phyloP scores from a whole-genome alignment of 129 eudicot species.

The Lactuca sativa region DNA sequence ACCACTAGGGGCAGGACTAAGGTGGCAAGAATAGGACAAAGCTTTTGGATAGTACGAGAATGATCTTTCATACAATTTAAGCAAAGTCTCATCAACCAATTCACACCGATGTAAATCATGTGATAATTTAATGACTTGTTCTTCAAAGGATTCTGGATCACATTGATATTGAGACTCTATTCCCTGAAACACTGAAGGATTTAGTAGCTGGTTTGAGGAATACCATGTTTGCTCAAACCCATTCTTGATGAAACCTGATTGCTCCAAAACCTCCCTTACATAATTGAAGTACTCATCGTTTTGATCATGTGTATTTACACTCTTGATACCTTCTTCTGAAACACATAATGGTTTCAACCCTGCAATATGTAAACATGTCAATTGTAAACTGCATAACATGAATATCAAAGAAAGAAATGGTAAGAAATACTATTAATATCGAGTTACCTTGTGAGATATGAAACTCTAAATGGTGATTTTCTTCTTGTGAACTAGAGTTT shows the following conservation, averaged over 20 bases:
- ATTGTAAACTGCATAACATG: not conserved
- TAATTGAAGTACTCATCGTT: constrained; percentile 50
- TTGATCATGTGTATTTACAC: not conserved
- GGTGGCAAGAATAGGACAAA: constrained; percentile 47
- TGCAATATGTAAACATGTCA: not conserved
- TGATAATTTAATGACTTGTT: constrained; percentile 33
- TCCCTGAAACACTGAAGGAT: constrained; percentile 61
- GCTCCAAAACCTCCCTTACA: constrained; percentile 58
- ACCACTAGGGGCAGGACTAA: constrained; percentile 41
- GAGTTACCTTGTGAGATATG: constrained; percentile 36
- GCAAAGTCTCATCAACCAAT: constrained; percentile 56
- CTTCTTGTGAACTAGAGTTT: constrained; percentile 20
- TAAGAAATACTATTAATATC: too few species aligned
- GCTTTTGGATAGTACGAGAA: constrained; percentile 64
- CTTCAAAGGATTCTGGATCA: constrained; percentile 37
- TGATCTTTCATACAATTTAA: constrained; percentile 51
- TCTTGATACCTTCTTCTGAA: not conserved
- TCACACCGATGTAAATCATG: constrained; percentile 62
- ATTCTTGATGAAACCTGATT: constrained; percentile 46
- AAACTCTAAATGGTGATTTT: constrained; percentile 11
- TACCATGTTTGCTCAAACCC: constrained; percentile 45
- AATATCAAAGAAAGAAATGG: not conserved
- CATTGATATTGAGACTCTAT: constrained; percentile 54
- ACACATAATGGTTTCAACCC: not conserved
- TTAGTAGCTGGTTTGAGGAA: constrained; percentile 42